Evolutionary conservation across 2,329 filamentous ascomycete genomes (phyloP), one percentile per base, ranked within the genome.

Genomic region (Colletotrichum sojae): DNA sequence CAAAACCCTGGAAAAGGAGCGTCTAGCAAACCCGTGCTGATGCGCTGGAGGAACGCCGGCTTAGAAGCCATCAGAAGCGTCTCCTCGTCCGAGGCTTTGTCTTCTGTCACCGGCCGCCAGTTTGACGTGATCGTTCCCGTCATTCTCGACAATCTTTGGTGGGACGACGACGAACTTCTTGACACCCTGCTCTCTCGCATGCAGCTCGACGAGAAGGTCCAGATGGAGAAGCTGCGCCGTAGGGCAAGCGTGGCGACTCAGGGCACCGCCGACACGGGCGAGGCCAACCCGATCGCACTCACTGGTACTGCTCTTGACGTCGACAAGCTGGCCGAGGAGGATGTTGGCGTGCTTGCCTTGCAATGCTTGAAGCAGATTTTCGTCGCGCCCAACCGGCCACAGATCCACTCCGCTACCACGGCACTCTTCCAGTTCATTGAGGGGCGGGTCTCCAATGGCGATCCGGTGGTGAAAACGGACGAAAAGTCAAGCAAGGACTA

Each of bases 351-450:
- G 8, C 84, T 97, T 71, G 95, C 96, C 5, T 85, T 97, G 74
- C 91, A 94, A 75, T 97, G 94, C 76, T 83, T 99, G 63, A 93
- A 95, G 80, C 91, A 92, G 74, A 93, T 98, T 54, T 97, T 97
- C 75, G 86, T 92, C 36, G 90, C 91, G 9, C 94, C 94, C 71
- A 97, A 94, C 76, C 87, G 94, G 63, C 87, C 90, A 9, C 95
- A 98, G 78, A 91, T 97, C 53, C 90, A 94, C 65, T 84, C 89
- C 46, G 94, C 94, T 16, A 96, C 94, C 0, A 83, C 85, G 1
- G 88, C 92, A 1, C 86, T 96, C 27, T 83, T 98, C 57, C 88
- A 87, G 39, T 98, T 97, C 76, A 89, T 97, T 71, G 86, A 88
- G 63, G 86, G 89, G 65, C 84, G 87, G 63, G 83, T 91, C 51